Evolutionary conservation across 1,284 basidiomycete species (phyloP), one percentile per base, ranked within the genome.

Genomic region (Rugosomyces carneus): DNA sequence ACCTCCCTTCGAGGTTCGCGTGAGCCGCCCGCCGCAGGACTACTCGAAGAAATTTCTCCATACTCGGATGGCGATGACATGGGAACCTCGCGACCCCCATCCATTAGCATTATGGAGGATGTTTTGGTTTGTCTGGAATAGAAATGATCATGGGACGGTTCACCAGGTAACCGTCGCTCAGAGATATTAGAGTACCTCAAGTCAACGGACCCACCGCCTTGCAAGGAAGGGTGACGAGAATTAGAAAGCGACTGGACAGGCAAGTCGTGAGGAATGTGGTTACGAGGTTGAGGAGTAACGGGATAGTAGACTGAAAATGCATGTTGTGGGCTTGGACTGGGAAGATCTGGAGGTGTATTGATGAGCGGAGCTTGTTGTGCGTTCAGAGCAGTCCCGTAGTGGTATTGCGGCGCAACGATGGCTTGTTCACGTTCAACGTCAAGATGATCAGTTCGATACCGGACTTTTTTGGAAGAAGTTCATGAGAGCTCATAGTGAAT

Each of bases 401-500:
- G 68, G 66, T 72, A 78, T 59, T 73, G 70, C 13, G 69, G 68
- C 42, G 69, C 48, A 46, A 75, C 68, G 37, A 72, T 66, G 55
- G 63, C 64, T 32, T 71, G 63, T 51, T 72, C 66, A 60, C 63
- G 68, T 59, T 72, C 71, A 52, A 71, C 66, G 61, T 71, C 69
- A 62, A 72, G 60, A 44, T 69, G 68, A 68, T 76, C 71, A 70
- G 68, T 64, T 58, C 78, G 75, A 76, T 80, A 82, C 68, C 79
- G 82, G 77, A 75, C 81, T 82, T 81, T 76, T 65, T 75, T 72
- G 65, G 66, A 40, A 62, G 59, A 62, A 60, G 55, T 55, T 58
- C 56, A 65, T 69, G 64, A 69, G 64, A 68, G 67, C 48, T 16
- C 16, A 60, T 41, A 52, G 18, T 13, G 46, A 40, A 53, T 53